Evolutionary conservation across 2,329 filamentous ascomycete species (phyloP), one percentile per base, ranked within the genome.

Genomic region (Cylindrodendrum hubeiense): DNA sequence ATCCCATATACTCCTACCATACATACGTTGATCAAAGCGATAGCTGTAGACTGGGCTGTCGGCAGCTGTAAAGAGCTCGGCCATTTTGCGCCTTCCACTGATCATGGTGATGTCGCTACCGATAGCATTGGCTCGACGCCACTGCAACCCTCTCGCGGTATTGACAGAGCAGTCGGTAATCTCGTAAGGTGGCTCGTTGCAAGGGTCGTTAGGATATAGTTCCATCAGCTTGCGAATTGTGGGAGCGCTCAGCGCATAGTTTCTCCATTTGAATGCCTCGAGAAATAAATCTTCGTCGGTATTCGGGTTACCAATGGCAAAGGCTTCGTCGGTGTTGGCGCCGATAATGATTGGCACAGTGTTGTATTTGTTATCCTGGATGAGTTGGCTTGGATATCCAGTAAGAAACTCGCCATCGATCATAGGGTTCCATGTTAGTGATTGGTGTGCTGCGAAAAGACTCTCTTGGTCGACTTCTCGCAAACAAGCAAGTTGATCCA

Each of bases 261-360:
- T 79, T 15, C 83, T 76, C 80, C 83, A 85, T n/a, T 68, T 70
- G 10, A 68, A 73, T 2, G 64, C 56, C 26, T 69, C 66, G 4
- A 61, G 61, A 68, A 84, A 81, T 4, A 86, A 77, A 22, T 83
- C 82, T 5, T 78, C 67, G 22, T 81, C 80, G 4, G 80, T 84
- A 57, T 85, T 74, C 5, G 78, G 70, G 2, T 71, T 74, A n/a
- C 77, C 74, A n/a, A 83, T 77, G 6, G 77, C 80, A 43, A 79
- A 79, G 3, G 81, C 82, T 68, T 87, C 85, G 67, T 87, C 84
- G 4, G 79, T 83, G 66, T 86, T 87, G 53, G 83, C 79, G 3
- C 85, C 85, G 0, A 79, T 81, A 1, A 87, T 72, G 21, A 85
- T 75, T 0, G 84, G 84, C 0, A 86, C 77, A 3, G 78, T 74